phyloP scores from a whole-genome alignment of 2,329 filamentous ascomycete species.

The Alternaria alternata region DNA sequence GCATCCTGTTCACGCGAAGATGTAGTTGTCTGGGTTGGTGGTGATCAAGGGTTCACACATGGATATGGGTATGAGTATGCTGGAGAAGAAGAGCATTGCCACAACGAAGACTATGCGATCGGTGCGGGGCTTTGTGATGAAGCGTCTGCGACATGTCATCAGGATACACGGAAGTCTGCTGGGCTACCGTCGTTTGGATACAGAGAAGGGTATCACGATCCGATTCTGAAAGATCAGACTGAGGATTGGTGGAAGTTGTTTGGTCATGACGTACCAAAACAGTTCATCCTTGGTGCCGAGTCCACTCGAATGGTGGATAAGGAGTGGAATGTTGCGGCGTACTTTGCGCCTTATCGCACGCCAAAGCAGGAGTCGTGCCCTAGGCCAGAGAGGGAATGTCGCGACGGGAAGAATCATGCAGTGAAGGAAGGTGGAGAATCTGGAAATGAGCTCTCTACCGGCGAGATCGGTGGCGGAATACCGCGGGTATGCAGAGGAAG shows the following conservation, averaged over 20 bases:
- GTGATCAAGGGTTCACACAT: not conserved
- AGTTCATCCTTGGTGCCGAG: not conserved
- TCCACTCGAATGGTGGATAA: not conserved
- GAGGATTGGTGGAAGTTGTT: not conserved
- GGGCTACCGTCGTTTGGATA: not conserved
- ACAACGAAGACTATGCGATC: not conserved
- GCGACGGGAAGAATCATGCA: not conserved
- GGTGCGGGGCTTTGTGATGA: not conserved
- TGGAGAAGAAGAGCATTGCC: not conserved
- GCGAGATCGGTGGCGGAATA: rapidly evolving
- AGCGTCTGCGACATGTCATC: not conserved
- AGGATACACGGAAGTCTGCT: not conserved
- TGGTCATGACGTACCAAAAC: not conserved
- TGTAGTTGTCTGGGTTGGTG: not conserved
- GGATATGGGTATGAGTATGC: not conserved
- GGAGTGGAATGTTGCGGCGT: not conserved
- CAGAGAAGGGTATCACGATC: not conserved
- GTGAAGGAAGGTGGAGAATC: rapidly evolving
- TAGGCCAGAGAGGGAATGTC: too few species aligned
- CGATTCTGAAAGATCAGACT: not conserved
- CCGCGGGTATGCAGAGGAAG: not conserved
- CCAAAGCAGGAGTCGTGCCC: not conserved
- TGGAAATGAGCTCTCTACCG: rapidly evolving
- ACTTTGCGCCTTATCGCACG: not conserved
- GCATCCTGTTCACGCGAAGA: not conserved